A percentile compares a stretch with the other conserved stretches of the same genome.
These are phyloP conservation scores for Inga leiocalycina DNA, from an alignment of 306 rosid species.

Conservation along the genomic window DNA sequence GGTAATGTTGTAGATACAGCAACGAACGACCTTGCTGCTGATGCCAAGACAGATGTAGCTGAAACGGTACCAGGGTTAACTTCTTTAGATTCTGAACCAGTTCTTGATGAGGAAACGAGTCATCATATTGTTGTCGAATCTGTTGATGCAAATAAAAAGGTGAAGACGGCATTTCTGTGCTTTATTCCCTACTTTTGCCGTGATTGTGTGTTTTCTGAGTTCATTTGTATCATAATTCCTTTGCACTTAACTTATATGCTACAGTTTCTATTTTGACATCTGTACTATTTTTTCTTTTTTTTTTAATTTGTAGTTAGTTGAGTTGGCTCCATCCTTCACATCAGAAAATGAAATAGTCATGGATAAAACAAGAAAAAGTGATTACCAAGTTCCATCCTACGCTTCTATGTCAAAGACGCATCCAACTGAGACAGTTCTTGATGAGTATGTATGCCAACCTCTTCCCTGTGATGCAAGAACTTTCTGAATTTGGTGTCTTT, in stretches of 20 bases:
- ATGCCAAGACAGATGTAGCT: slow-evolving; percentile 5
- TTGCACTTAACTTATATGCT: not conserved
- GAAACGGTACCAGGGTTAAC: slow-evolving; percentile 16
- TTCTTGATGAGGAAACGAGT: slow-evolving; percentile 37
- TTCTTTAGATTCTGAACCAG: slow-evolving; percentile 29
- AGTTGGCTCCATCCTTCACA: slow-evolving; percentile 35
- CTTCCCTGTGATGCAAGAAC: slow-evolving; percentile 5
- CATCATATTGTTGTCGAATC: slow-evolving; percentile 23
- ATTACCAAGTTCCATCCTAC: slow-evolving; percentile 33
- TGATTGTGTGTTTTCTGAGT: slow-evolving; percentile 10
- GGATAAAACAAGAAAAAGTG: slow-evolving; percentile 26
- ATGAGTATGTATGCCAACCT: slow-evolving; percentile 46
- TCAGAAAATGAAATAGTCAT: slow-evolving; percentile 37
- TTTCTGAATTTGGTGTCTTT: not conserved
- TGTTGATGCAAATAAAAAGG: slow-evolving; percentile 39
- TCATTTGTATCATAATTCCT: not conserved
- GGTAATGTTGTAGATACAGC: slow-evolving; percentile 23
- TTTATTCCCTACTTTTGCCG: slow-evolving; percentile 18
- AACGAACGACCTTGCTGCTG: not conserved
- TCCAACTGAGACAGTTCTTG: slow-evolving; percentile 32
- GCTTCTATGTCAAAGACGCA: slow-evolving; percentile 33
- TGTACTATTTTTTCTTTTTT: not conserved
- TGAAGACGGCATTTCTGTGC: slow-evolving; percentile 40
- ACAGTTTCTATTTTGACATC: slow-evolving; percentile 32
- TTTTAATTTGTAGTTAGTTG: slow-evolving; percentile 41